These are phyloP conservation scores for Spathaspora arborariae DNA, from an alignment of 805 yeast genomes.

Conservation along the genomic window DNA sequence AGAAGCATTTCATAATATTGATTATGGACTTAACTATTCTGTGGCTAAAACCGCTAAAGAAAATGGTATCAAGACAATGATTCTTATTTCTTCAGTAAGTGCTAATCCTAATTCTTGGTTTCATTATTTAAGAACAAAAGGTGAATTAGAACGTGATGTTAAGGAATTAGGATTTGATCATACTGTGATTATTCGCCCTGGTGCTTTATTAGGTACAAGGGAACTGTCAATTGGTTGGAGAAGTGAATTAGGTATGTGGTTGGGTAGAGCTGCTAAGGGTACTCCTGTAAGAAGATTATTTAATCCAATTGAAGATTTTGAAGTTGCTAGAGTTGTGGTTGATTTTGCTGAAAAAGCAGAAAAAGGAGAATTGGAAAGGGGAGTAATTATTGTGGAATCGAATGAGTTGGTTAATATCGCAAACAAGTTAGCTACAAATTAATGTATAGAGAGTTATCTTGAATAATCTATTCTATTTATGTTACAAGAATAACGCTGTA, in stretches of 20 bases:
- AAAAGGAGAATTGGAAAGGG: conserved; percentile 12
- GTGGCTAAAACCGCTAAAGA: conserved; percentile 72
- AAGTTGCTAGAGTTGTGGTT: conserved; percentile 59
- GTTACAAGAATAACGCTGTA: too few species aligned
- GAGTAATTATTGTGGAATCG: conserved; percentile 19
- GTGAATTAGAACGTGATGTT: conserved; percentile 69
- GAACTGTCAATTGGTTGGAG: conserved; percentile 13
- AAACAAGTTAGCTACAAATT: conserved; percentile 4
- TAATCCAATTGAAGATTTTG: conserved; percentile 55
- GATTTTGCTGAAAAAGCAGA: conserved; percentile 28
- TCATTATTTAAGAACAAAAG: conserved; percentile 66
- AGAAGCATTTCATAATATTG: conserved; percentile 66
- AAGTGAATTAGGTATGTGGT: not conserved
- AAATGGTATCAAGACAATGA: conserved; percentile 63
- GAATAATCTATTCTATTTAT: too few species aligned
- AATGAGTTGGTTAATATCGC: conserved; percentile 19
- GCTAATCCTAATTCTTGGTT: conserved; percentile 56
- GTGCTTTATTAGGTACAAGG: conserved; percentile 65
- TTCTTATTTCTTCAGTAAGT: conserved; percentile 65
- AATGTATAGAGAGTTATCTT: not conserved
- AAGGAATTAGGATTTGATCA: conserved; percentile 58
- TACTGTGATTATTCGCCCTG: conserved; percentile 77
- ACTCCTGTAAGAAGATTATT: conserved; percentile 7
- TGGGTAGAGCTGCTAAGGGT: conserved; percentile 25
- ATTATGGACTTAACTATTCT: conserved; percentile 65